Conservation (phyloP, 176 grass and related monocot species). For the Triticum dicoccoides region DNA sequence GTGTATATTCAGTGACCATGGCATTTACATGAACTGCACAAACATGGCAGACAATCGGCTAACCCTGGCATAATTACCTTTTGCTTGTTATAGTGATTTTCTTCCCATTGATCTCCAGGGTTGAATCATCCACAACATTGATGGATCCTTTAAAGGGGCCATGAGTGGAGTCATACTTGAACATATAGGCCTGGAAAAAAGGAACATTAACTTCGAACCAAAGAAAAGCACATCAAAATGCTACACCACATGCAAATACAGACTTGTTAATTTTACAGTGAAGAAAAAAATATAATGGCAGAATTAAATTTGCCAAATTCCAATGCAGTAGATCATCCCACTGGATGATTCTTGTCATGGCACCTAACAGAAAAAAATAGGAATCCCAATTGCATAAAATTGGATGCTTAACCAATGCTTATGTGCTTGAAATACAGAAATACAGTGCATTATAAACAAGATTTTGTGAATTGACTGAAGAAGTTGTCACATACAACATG, state of each 20-base stretch:
- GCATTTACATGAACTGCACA: background rate
- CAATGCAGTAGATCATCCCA: background rate
- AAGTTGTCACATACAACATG: background rate
- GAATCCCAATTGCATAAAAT: background rate
- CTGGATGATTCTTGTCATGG: background rate
- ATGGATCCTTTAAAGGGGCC: conserved; percentile 81
- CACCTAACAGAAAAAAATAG: background rate
- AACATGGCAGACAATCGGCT: conserved; percentile 6
- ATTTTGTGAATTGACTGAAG: background rate
- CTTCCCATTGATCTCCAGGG: conserved; percentile 91
- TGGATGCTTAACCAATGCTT: background rate
- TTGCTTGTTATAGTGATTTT: conserved; percentile 81
- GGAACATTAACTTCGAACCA: background rate
- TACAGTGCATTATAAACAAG: background rate
- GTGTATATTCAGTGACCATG: background rate
- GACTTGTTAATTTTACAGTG: background rate
- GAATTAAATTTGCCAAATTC: background rate
- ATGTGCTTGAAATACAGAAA: background rate
- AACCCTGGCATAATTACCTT: conserved; percentile 56
- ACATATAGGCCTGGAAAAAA: conserved; percentile 88
- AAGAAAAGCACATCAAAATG: conserved; percentile 8
- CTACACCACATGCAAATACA: background rate
- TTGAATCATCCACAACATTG: conserved; percentile 71
- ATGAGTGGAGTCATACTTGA: conserved; percentile 98
- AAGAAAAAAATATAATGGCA: background rate